These are phyloP conservation scores for Boletus sensibilis DNA, from an alignment of 768 basidiomycete species.

Conservation along the genomic window DNA sequence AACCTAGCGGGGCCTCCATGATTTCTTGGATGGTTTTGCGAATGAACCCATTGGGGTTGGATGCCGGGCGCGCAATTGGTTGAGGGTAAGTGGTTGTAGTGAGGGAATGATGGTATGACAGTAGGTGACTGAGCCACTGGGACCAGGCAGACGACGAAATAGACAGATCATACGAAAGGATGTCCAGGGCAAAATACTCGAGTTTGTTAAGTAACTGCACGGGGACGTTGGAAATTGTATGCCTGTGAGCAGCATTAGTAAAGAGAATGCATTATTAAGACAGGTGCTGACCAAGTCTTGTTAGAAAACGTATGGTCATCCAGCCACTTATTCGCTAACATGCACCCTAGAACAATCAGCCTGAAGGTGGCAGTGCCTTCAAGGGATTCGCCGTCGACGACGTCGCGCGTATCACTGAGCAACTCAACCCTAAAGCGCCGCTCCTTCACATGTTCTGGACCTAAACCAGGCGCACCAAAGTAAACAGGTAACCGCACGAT, in stretches of 20 bases:
- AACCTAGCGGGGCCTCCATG: conserved; percentile 45
- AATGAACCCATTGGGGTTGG: conserved; percentile 67
- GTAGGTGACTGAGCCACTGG: conserved; percentile 65
- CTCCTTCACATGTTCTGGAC: conserved; percentile 56
- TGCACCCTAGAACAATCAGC: conserved; percentile 74
- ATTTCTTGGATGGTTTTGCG: conserved; percentile 71
- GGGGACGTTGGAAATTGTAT: conserved; percentile 76
- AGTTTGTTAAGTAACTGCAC: conserved; percentile 67
- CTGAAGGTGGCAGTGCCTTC: conserved; percentile 69
- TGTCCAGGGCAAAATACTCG: conserved; percentile 68
- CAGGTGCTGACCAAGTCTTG: conserved; percentile 70
- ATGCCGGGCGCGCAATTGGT: conserved; percentile 75
- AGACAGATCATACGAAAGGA: conserved; percentile 69
- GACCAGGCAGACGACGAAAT: conserved; percentile 65
- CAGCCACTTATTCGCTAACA: conserved; percentile 87
- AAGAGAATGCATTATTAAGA: background rate
- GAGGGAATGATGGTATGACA: conserved; percentile 63
- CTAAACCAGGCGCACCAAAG: conserved; percentile 52
- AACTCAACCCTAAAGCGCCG: conserved; percentile 62
- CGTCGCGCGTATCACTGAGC: conserved; percentile 47
- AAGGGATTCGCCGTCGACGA: conserved; percentile 44
- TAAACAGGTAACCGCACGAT: conserved; percentile 74
- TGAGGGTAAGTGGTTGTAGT: conserved; percentile 61
- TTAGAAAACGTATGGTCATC: conserved; percentile 89
- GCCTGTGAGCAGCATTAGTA: conserved; percentile 45